Base-by-base conservation (phyloP, 805 yeast genomes). In the Candida parachauliodes region DNA sequence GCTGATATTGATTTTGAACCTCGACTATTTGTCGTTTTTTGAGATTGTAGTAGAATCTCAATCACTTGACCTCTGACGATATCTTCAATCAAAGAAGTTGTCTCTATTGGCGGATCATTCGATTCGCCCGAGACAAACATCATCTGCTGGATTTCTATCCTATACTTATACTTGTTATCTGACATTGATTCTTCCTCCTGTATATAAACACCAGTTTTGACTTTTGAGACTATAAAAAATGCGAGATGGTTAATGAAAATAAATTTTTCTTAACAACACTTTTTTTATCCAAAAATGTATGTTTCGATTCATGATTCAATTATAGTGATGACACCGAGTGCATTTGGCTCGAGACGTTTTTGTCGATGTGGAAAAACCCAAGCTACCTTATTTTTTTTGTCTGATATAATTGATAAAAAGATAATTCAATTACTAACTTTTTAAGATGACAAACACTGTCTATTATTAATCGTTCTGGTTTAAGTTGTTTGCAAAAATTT, bases 281-380 rank as follows among this genome's bases (percentile, higher is more conserved):
- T 21, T n/a, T 26, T 16, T 34, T 34, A 12, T 27, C 14, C n/a
- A 27, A 22, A 17, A 23, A 19, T 18, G 29, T 27, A 21, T 21
- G 29, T 34, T 20, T 14, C 8, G 11, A 22, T 6, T 31, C 12
- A 21, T 15, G 14, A 14, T 28, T 28, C 33, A 37, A 24, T 47
- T 44, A 36, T 37, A 45, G 77, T 86, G 95, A 86, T 86, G 95
- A 86, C 82, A 18, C 49, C 68, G 96, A 88, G 95, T 87, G 96
- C 96, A 88, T 88, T 88, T 88, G 96, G 96, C 96, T 88, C 96
- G 95, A 88, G 96, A 84, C 84, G 60, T 74, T 71, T 31, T 64
- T 72, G 88, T 84, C 88, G 89, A 75, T 88, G 96, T 88, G 96
- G 96, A 88, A 86, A 86, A 85, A 86, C 72, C 79, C 95, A 76